Evolutionary conservation across 495 filamentous ascomycete species (phyloP), one percentile per base, ranked within the genome.

Genomic region (Lentithecium fluviatile): DNA sequence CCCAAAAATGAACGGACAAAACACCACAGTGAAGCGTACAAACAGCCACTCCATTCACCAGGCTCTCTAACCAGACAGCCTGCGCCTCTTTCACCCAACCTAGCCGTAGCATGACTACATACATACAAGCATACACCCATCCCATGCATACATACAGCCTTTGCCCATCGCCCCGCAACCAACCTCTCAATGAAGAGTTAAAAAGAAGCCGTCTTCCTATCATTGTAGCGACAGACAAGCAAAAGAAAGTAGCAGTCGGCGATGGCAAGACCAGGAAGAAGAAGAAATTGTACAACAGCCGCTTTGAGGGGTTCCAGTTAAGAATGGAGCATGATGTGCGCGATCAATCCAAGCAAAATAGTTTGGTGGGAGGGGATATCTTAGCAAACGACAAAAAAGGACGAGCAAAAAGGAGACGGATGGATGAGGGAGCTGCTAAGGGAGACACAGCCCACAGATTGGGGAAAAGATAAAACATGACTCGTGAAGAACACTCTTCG

Each of bases 161-260:
- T n/a, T n/a, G n/a, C n/a, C n/a, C n/a, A n/a, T 3, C 29, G 29
- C 10, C 29, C 29, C 29, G n/a, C 29, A 32, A 32, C 29, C n/a
- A n/a, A n/a, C 29, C 29, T 32, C 29, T 32, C 29, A 32, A 32
- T 32, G 29, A 32, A 32, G 29, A 32, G 29, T 48, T 8, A 34
- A 26, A 26, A 50, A 11, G 13, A 15, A 48, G 5, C 11, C 4
- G 24, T 48, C 24, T 48, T 21, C 25, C 4, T 6, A 12, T 11
- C 5, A 13, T 8, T n/a, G 48, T 51, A 51, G 48, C 48, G 48
- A 51, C 48, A 51, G 48, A 51, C 48, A 51, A 24, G 29, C 48
- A 8, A 21, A 48, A 15, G 23, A 25, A 23, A 7, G 15, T 38
- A 8, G 8, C 7, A 15, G 15, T 15, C 7, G 36, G 15, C 36